Percentiles rank a stretch among this genome's conserved stretches.
Evolutionary conservation across 2,329 filamentous ascomycete genomes (phyloP).

Genomic region (Nigrospora oryzae): DNA sequence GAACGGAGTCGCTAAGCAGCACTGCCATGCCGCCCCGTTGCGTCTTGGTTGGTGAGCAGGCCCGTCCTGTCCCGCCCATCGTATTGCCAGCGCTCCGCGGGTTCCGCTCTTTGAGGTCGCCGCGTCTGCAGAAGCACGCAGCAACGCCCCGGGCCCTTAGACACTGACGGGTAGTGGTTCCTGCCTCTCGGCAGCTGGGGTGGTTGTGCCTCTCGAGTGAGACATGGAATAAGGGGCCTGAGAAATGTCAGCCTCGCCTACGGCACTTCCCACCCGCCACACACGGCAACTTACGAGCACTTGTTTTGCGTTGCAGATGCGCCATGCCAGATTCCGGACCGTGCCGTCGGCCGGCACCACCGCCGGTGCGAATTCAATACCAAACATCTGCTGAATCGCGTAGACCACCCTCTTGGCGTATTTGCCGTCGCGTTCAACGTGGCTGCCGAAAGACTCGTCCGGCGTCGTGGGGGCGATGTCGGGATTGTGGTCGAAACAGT

Average conservation of each 20-base stretch:
- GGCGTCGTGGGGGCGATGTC: conserved; percentile 77
- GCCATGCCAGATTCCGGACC: conserved; percentile 84
- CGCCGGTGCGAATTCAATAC: conserved; percentile 86
- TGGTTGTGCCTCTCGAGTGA: conserved; percentile 51
- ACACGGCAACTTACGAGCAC: conserved; percentile 59
- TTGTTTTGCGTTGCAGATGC: conserved; percentile 92
- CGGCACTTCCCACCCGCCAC: not conserved
- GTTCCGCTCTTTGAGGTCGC: not conserved
- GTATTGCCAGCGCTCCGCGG: not conserved
- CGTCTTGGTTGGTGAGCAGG: not conserved
- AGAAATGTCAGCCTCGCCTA: conserved; percentile 7
- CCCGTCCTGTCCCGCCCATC: not conserved
- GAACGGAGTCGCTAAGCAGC: no score
- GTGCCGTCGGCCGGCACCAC: conserved; percentile 90
- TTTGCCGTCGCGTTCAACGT: conserved; percentile 81
- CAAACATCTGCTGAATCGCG: conserved; percentile 93
- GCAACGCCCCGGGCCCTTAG: not conserved
- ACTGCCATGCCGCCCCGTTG: no score
- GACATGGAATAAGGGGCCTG: conserved; percentile 69
- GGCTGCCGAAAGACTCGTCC: conserved; percentile 75
- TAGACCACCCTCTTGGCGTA: conserved; percentile 88
- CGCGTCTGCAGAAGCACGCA: not conserved
- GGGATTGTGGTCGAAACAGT: conserved; percentile 87
- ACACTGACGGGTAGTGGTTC: not conserved
- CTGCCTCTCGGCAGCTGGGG: conserved; percentile 37